Evolutionary conservation across 306 rosid species (phyloP).

Genomic region (Luffa aegyptiaca): DNA sequence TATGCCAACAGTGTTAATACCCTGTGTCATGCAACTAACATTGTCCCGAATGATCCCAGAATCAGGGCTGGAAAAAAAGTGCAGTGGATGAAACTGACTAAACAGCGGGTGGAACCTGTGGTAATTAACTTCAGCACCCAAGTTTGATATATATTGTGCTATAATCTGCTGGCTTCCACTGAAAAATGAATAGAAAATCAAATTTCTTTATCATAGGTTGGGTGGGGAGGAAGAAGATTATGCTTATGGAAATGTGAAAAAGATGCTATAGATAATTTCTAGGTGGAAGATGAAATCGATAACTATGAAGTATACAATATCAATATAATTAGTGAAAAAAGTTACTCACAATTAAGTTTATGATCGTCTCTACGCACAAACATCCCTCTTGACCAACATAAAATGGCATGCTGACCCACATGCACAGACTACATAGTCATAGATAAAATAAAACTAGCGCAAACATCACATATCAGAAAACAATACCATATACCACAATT

Average conservation of each 20-base stretch:
- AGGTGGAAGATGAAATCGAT: neutral
- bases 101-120: constrained; percentile 64
- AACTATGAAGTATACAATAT: neutral
- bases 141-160: constrained; percentile 54
- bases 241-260: neutral
- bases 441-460: neutral
- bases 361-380: neutral
- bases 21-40: constrained; percentile 48
- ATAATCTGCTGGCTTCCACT: constrained; percentile 59
- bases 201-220: neutral
- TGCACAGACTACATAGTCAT: neutral
- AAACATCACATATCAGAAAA: neutral
- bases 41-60: constrained; percentile 40
- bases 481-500: neutral
- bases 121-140: constrained; percentile 73
- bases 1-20: constrained; percentile 72
- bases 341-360: neutral
- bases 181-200: constrained; percentile 10
- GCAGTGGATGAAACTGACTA: constrained; percentile 55
- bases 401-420: neutral
- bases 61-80: constrained; percentile 72
- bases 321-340: neutral
- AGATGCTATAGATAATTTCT: neutral
- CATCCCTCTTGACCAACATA: neutral
- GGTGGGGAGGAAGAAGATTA: neutral